Evolutionary conservation across 345 rosid species (phyloP).

Genomic region (Populus deltoides): DNA sequence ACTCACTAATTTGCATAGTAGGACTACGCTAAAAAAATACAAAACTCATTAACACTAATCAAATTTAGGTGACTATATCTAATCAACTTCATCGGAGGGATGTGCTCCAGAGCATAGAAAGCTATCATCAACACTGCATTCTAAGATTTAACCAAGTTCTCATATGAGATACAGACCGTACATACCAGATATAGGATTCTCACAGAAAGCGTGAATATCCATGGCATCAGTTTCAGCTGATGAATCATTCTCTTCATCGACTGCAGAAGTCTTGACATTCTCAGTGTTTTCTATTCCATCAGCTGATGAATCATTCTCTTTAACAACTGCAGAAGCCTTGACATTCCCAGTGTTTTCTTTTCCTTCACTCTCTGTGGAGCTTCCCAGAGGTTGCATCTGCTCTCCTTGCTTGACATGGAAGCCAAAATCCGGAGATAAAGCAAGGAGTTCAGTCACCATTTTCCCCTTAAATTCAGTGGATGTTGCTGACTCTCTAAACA

Average conservation of each 20-base stretch:
- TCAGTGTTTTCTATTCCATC: slow-evolving; percentile 35
- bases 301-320: slow-evolving; percentile 42
- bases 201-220: slow-evolving; percentile 56
- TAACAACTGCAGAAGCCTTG: slow-evolving; percentile 25
- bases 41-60: not conserved
- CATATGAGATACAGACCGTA: not conserved
- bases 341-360: slow-evolving; percentile 27
- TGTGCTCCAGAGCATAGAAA: not conserved
- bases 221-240: slow-evolving; percentile 67
- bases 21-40: not conserved
- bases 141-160: not conserved
- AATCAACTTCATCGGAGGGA: not conserved
- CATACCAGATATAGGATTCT: slow-evolving; percentile 47
- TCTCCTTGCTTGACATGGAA: slow-evolving; percentile 43
- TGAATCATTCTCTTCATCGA: slow-evolving; percentile 46
- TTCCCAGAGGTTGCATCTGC: slow-evolving; percentile 51
- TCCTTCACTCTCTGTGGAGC: slow-evolving; percentile 51
- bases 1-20: slow-evolving; percentile 16
- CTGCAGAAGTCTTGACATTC: slow-evolving; percentile 23
- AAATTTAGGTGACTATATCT: not conserved
- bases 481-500: slow-evolving; percentile 35
- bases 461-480: slow-evolving; percentile 46
- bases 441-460: slow-evolving; percentile 39
- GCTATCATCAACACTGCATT: not conserved
- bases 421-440: slow-evolving; percentile 41